A percentile compares a stretch with the other conserved stretches of the same genome.
Evolutionary conservation across 345 rosid species (phyloP).

Genomic region (Eucalyptus dawsonii): DNA sequence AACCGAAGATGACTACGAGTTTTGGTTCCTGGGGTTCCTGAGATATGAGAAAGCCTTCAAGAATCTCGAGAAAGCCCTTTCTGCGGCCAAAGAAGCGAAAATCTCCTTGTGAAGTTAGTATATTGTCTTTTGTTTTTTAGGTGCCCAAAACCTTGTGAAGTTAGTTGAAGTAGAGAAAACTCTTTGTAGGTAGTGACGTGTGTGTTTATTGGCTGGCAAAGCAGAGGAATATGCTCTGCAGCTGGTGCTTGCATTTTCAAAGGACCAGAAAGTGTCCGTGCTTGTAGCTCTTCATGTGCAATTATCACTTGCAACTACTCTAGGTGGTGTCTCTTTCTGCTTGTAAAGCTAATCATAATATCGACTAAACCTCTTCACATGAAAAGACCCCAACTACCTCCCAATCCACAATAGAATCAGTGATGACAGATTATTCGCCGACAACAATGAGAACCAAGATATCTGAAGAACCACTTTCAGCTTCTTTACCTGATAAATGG

Average conservation of each 20-base stretch:
- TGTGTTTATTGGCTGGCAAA: neutral
- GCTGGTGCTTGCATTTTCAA: neutral
- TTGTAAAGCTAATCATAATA: neutral
- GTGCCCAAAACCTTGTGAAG: neutral
- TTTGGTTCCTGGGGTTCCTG: constrained; percentile 33
- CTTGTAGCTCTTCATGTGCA: neutral
- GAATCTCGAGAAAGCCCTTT: constrained; percentile 18
- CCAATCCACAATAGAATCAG: neutral
- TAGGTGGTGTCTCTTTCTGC: neutral
- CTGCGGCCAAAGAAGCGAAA: neutral
- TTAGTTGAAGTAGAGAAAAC: neutral
- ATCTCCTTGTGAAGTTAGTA: neutral
- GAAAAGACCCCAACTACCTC: neutral
- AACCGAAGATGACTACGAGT: constrained; percentile 18
- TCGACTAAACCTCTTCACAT: neutral
- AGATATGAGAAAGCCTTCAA: constrained; percentile 19
- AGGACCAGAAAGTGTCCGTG: neutral
- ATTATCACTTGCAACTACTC: neutral
- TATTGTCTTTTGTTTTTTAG: neutral
- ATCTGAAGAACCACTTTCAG: neutral
- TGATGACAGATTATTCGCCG: neutral
- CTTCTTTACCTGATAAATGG: neutral
- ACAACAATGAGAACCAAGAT: neutral
- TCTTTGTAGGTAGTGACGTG: neutral
- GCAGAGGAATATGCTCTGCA: neutral